Conservation (phyloP, 805 yeast species). For the Naumovozyma baii region DNA sequence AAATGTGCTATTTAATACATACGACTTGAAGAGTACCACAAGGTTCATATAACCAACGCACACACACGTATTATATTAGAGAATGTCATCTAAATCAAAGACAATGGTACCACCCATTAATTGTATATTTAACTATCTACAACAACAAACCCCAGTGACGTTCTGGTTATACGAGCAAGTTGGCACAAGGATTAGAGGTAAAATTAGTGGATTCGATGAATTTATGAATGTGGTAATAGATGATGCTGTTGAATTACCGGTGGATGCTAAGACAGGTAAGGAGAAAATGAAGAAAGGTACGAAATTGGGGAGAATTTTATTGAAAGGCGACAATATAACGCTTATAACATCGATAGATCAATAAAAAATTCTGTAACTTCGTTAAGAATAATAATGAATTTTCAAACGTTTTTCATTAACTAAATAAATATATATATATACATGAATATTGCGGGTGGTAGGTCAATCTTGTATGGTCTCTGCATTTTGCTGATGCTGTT, state of each 20-base stretch:
- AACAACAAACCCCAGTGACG: slow-evolving; percentile 67
- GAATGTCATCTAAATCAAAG: slow-evolving; percentile 19
- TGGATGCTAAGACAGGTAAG: slow-evolving; percentile 32
- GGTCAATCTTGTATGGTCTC: not conserved
- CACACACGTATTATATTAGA: no score
- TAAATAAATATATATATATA: not conserved
- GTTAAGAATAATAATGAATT: not conserved
- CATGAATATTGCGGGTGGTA: not conserved
- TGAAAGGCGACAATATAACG: slow-evolving; percentile 92
- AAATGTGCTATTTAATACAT: no score
- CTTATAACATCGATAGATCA: slow-evolving; percentile 40
- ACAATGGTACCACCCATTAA: slow-evolving; percentile 81
- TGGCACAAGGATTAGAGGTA: slow-evolving; percentile 67
- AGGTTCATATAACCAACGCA: no score
- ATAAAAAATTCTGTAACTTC: not conserved
- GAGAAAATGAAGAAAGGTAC: slow-evolving; percentile 27
- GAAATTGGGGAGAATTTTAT: slow-evolving; percentile 60
- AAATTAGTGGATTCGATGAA: slow-evolving; percentile 89
- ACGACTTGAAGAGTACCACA: no score
- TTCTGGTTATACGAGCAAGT: slow-evolving; percentile 89
- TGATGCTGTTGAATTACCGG: slow-evolving; percentile 55
- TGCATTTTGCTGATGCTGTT: slow-evolving; percentile 1
- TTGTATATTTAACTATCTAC: slow-evolving; percentile 76
- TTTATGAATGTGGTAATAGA: slow-evolving; percentile 79
- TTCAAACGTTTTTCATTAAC: no score